These are phyloP conservation scores for Arbutus unedo DNA, from an alignment of 148 eudicot genomes.

Conservation along the genomic window DNA sequence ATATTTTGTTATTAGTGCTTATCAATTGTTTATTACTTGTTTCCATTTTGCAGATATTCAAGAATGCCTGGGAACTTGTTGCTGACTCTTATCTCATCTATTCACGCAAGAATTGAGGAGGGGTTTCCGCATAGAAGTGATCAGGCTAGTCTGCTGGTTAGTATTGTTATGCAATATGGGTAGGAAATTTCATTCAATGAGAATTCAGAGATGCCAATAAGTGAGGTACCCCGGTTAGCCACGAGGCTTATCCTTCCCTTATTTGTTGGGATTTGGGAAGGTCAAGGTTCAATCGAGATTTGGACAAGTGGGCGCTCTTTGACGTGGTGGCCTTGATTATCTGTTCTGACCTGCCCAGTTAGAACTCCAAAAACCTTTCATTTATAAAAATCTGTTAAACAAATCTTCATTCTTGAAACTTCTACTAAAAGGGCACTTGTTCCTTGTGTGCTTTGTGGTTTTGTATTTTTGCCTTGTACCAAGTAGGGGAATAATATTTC, in stretches of 20 bases:
- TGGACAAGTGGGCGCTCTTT: neutral
- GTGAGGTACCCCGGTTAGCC: neutral
- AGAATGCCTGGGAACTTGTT: slow-evolving; percentile 86
- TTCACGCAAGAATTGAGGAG: slow-evolving; percentile 56
- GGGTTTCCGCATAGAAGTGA: slow-evolving; percentile 67
- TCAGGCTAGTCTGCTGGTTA: slow-evolving; percentile 73
- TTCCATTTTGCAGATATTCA: slow-evolving; percentile 53
- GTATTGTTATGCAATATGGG: slow-evolving; percentile 22
- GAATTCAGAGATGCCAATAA: neutral
- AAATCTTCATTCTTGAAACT: neutral
- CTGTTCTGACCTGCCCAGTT: neutral
- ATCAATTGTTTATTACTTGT: slow-evolving; percentile 6
- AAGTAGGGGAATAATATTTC: neutral
- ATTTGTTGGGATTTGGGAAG: neutral
- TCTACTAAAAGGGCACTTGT: neutral
- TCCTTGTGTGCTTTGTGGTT: neutral
- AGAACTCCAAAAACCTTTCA: neutral
- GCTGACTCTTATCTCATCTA: slow-evolving; percentile 61
- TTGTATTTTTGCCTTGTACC: neutral
- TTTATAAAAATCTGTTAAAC: neutral
- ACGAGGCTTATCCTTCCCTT: slow-evolving; percentile 1
- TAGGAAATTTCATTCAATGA: neutral
- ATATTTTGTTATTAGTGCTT: neutral
- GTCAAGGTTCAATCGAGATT: neutral
- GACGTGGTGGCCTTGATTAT: slow-evolving; percentile 2